Evolutionary conservation across 805 yeast species (phyloP).

Genomic region (Candida ficus): DNA sequence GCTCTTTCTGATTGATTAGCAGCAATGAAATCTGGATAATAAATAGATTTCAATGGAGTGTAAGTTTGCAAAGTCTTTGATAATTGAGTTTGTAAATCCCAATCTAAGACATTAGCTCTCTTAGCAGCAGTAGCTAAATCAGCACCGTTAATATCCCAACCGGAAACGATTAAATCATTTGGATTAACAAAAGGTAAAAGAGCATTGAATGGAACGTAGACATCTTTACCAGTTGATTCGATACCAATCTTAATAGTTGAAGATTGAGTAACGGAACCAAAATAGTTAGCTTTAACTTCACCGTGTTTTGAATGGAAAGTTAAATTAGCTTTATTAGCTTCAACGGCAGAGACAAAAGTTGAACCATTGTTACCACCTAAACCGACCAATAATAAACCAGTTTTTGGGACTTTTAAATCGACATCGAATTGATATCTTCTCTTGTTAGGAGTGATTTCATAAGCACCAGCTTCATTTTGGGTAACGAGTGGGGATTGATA

Average conservation of each 20-base stretch:
- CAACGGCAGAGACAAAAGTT: slow-evolving; percentile 77
- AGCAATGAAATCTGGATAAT: slow-evolving; percentile 96
- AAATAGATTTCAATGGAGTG: slow-evolving; percentile 76
- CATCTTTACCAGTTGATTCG: slow-evolving; percentile 74
- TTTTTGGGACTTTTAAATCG: slow-evolving; percentile 74
- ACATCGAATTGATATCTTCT: slow-evolving; percentile 82
- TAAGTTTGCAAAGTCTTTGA: slow-evolving; percentile 54
- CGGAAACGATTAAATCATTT: slow-evolving; percentile 83
- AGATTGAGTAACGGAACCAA: slow-evolving; percentile 91
- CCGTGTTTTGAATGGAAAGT: slow-evolving; percentile 80
- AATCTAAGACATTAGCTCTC: slow-evolving; percentile 84
- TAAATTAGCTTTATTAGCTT: slow-evolving; percentile 78
- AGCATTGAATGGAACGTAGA: slow-evolving; percentile 88
- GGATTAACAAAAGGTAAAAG: slow-evolving; percentile 86
- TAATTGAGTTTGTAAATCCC: slow-evolving; percentile 74
- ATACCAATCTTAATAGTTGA: slow-evolving; percentile 88
- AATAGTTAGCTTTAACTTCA: slow-evolving; percentile 65
- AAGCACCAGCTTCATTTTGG: slow-evolving; percentile 35
- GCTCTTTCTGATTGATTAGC: slow-evolving; percentile 92
- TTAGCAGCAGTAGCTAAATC: slow-evolving; percentile 74
- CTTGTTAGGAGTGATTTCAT: slow-evolving; percentile 65
- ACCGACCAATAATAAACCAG: slow-evolving; percentile 89
- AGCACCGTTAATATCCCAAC: slow-evolving; percentile 87
- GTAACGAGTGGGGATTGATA: slow-evolving; percentile 70
- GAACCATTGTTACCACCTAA: slow-evolving; percentile 97